Percentiles rank a stretch among this genome's conserved stretches.
phyloP scores from a whole-genome alignment of 2,329 filamentous ascomycete genomes.

The Aureobasidium mangrovei region DNA sequence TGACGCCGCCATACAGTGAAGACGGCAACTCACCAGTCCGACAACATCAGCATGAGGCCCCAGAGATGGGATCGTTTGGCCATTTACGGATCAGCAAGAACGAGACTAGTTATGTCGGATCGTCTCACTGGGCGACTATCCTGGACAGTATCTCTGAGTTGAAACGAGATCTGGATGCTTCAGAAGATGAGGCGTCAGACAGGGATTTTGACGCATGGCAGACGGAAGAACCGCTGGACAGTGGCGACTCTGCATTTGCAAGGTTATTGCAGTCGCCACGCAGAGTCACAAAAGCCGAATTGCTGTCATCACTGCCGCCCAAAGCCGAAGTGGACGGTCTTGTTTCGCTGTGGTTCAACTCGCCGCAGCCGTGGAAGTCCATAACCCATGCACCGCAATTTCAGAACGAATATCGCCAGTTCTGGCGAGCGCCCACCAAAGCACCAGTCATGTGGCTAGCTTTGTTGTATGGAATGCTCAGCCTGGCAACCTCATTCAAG shows the following conservation, averaged over 20 bases:
- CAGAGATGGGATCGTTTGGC: conserved; percentile 61
- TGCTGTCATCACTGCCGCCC: conserved; percentile 26
- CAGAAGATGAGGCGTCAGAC: conserved; percentile 20
- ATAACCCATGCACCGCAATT: conserved; percentile 54
- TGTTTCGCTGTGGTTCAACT: conserved; percentile 29
- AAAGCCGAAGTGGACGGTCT: conserved; percentile 25
- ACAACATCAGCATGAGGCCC: conserved; percentile 32
- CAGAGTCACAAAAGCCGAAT: conserved; percentile 23
- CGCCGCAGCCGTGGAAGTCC: conserved; percentile 27
- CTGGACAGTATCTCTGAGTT: conserved; percentile 49
- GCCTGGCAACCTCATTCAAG: conserved; percentile 29
- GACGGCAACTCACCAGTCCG: not conserved
- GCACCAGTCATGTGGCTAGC: conserved; percentile 39
- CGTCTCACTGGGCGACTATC: conserved; percentile 75
- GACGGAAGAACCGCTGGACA: conserved; percentile 13
- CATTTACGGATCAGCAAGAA: conserved; percentile 67
- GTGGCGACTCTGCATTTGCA: not conserved
- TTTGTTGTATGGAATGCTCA: conserved; percentile 40
- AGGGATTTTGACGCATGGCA: conserved; percentile 7
- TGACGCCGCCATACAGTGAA: conserved; percentile 9
- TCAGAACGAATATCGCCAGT: conserved; percentile 35
- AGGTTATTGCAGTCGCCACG: conserved; percentile 13
- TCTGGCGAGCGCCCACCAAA: conserved; percentile 34
- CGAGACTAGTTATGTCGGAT: conserved; percentile 72
- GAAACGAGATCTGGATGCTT: conserved; percentile 25